Evolutionary conservation across 176 grass and related monocot species (phyloP).

Genomic region (Raddia guianensis): DNA sequence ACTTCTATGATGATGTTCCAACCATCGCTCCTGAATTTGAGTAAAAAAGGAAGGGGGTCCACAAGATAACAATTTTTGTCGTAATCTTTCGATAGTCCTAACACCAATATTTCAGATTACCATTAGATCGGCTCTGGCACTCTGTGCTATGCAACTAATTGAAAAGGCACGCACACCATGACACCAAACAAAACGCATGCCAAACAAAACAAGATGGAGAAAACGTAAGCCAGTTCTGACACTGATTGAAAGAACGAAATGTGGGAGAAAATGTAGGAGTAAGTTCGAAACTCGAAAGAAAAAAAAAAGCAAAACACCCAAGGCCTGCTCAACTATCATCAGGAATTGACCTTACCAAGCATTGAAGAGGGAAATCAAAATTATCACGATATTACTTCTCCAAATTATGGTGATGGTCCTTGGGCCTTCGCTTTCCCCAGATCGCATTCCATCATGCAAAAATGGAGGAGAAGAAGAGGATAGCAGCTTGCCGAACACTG

Average conservation of each 20-base stretch:
- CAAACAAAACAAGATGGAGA: not conserved
- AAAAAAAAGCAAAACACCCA: not conserved
- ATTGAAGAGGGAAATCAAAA: slow-evolving; percentile 25
- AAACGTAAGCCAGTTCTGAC: not conserved
- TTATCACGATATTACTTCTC: slow-evolving; percentile 22
- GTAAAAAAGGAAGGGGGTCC: not conserved
- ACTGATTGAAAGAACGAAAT: slow-evolving; percentile 14
- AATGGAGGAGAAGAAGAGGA: slow-evolving; percentile 29
- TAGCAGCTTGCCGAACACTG: slow-evolving; percentile 33
- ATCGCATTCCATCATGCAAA: slow-evolving; percentile 31
- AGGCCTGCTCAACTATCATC: slow-evolving; percentile 10
- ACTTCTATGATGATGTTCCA: not conserved
- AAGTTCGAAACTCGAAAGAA: slow-evolving; percentile 23
- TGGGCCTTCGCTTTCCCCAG: not conserved
- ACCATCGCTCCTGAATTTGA: not conserved
- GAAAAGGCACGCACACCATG: not conserved
- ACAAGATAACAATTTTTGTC: not conserved
- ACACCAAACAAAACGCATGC: not conserved
- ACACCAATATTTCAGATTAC: not conserved
- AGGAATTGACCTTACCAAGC: slow-evolving; percentile 27
- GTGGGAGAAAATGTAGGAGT: not conserved
- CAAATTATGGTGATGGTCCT: slow-evolving; percentile 32
- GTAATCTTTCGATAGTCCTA: not conserved
- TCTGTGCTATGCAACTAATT: not conserved
- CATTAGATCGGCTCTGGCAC: not conserved